Evolutionary conservation across 2,329 filamentous ascomycete genomes (phyloP).

Genomic region (Penicillium griseofulvum): DNA sequence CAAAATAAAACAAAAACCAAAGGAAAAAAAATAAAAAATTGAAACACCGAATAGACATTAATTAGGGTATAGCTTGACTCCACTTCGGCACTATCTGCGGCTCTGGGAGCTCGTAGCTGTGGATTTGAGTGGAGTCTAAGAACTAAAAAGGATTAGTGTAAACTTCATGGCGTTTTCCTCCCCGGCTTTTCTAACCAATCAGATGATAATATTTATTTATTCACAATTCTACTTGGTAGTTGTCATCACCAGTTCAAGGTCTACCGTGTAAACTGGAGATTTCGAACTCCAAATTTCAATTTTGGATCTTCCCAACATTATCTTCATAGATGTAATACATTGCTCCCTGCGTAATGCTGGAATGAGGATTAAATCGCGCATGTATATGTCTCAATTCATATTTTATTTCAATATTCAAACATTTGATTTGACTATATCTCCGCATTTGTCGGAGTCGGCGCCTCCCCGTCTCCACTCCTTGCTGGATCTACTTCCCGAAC

Average conservation of each 20-base stretch:
- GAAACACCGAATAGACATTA: slow-evolving; percentile 2
- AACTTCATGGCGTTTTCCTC: slow-evolving; percentile 9
- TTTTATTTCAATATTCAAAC: background rate
- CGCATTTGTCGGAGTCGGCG: slow-evolving; percentile 18
- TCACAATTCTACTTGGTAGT: slow-evolving; percentile 8
- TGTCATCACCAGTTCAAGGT: slow-evolving; percentile 14
- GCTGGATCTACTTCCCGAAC: slow-evolving; percentile 23
- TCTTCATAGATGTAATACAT: background rate
- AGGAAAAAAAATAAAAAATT: no score
- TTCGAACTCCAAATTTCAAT: background rate
- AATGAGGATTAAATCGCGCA: slow-evolving; percentile 10
- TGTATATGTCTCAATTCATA: slow-evolving; percentile 1
- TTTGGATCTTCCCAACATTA: background rate
- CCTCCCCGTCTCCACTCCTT: slow-evolving; percentile 16
- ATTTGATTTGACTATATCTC: slow-evolving; percentile 7
- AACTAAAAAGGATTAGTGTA: background rate
- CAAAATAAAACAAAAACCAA: background rate
- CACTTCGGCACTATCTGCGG: slow-evolving; percentile 28
- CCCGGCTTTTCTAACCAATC: slow-evolving; percentile 23
- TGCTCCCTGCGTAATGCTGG: slow-evolving; percentile 4
- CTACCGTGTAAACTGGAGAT: slow-evolving; percentile 18
- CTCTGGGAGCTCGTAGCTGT: slow-evolving; percentile 26
- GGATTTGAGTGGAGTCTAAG: background rate
- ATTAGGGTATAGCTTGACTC: slow-evolving; percentile 4
- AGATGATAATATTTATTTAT: background rate